These are phyloP conservation scores for Solanum pennellii DNA, from an alignment of 257 asterid genomes.

Conservation along the genomic window DNA sequence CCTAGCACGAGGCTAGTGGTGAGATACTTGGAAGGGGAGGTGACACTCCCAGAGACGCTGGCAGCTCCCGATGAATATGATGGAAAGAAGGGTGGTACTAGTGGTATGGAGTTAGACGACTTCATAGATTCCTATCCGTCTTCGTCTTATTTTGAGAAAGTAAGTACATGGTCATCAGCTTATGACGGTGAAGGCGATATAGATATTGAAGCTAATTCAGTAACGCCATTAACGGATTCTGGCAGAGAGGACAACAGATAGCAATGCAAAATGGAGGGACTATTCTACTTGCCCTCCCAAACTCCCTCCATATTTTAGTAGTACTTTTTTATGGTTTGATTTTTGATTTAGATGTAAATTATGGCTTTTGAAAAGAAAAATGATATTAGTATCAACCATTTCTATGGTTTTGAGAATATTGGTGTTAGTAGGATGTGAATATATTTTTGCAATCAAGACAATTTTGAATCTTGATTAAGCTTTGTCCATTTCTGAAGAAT, in stretches of 20 bases:
- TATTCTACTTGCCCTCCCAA: neutral
- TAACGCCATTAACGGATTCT: conserved; percentile 13
- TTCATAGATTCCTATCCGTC: conserved; percentile 32
- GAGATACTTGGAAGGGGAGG: conserved; percentile 53
- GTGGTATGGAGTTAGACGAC: conserved; percentile 11
- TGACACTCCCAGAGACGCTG: conserved; percentile 22
- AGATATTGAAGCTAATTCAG: conserved; percentile 34
- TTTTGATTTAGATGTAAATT: neutral
- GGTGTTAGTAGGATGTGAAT: neutral
- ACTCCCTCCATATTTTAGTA: neutral
- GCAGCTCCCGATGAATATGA: conserved; percentile 20
- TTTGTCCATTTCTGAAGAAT: neutral
- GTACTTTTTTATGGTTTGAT: neutral
- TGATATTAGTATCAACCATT: neutral
- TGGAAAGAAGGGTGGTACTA: conserved; percentile 5
- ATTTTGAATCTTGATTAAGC: neutral
- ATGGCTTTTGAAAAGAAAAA: neutral
- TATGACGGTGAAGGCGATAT: conserved; percentile 14
- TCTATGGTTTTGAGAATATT: neutral
- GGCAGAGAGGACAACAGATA: conserved; percentile 2
- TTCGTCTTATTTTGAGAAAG: conserved; percentile 39
- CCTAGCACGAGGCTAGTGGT: conserved; percentile 55
- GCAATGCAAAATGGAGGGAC: neutral
- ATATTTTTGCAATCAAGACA: neutral
- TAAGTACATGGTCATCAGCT: conserved; percentile 21